A percentile compares a stretch with the other conserved stretches of the same genome.
Evolutionary conservation across 2,329 filamentous ascomycete genomes (phyloP).

Genomic region (Alternaria arbusti): DNA sequence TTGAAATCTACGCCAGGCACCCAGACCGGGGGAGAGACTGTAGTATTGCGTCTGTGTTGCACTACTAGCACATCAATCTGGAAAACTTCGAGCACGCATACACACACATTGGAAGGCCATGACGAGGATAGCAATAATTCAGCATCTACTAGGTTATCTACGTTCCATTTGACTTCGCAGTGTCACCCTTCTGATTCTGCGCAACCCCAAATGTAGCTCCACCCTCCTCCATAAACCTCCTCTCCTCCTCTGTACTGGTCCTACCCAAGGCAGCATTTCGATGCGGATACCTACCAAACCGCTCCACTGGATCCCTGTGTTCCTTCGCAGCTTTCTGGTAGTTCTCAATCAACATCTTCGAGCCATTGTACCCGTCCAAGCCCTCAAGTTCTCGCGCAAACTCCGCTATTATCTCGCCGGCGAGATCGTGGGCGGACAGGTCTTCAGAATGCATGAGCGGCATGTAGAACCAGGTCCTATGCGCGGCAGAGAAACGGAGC

Average conservation of each 20-base stretch:
- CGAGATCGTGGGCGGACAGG: slow-evolving; percentile 52
- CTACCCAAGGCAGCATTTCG: slow-evolving; percentile 61
- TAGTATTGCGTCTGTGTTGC: not conserved
- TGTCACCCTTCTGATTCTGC: slow-evolving; percentile 13
- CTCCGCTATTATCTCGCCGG: slow-evolving; percentile 40
- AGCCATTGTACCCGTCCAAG: slow-evolving; percentile 33
- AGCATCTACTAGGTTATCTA: not conserved
- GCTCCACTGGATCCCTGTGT: slow-evolving; percentile 59
- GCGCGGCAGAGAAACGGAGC: slow-evolving; percentile 41
- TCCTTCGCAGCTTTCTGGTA: slow-evolving; percentile 50
- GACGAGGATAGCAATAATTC: not conserved
- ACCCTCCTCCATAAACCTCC: slow-evolving; percentile 56
- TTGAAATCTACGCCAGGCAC: no score
- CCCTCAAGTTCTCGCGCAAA: slow-evolving; percentile 44
- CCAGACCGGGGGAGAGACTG: no score
- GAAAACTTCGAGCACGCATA: not conserved
- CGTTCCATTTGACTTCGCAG: not conserved
- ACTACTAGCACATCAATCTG: not conserved
- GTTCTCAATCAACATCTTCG: slow-evolving; percentile 37
- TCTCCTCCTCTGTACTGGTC: slow-evolving; percentile 58
- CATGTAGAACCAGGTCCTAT: slow-evolving; percentile 65
- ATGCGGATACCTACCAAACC: slow-evolving; percentile 67
- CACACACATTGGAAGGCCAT: not conserved
- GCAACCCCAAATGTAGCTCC: slow-evolving; percentile 52
- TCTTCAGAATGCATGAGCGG: slow-evolving; percentile 67